Percentiles rank a stretch among this genome's conserved stretches.
Conservation (phyloP, 202 grass and related monocot genomes). For the Bolboschoenoplectus hybrid region DNA sequence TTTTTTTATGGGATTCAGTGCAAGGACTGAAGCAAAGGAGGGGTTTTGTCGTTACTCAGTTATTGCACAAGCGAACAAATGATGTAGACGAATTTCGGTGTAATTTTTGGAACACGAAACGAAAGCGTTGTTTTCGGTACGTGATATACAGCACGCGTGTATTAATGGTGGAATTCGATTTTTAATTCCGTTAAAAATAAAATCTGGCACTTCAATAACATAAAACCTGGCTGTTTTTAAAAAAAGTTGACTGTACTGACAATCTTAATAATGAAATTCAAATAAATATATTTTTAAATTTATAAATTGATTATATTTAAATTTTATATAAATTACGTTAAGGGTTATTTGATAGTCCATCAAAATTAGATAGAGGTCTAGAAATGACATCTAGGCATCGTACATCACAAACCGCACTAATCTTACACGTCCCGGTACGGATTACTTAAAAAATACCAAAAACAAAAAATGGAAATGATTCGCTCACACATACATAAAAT, state of each 20-base stretch:
- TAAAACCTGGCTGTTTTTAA: no score
- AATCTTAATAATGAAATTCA: no score
- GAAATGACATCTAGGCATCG: not conserved
- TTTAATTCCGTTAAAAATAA: not conserved
- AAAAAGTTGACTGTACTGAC: no score
- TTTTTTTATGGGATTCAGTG: not conserved
- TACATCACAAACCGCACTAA: not conserved
- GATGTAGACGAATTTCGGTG: not conserved
- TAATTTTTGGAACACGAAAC: not conserved
- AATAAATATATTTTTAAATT: no score
- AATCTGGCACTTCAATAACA: not conserved
- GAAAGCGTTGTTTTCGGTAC: not conserved
- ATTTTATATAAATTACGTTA: no score
- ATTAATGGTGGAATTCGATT: not conserved
- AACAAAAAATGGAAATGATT: not conserved
- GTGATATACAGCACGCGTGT: not conserved
- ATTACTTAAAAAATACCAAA: not conserved
- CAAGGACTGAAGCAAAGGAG: not conserved
- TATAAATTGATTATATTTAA: no score
- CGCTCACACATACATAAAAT: not conserved
- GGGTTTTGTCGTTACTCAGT: conserved; percentile 14
- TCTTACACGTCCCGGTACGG: conserved; percentile 2
- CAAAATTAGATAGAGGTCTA: not conserved
- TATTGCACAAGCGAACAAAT: conserved; percentile 1
- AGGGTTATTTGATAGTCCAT: no score